Evolutionary conservation across 192 early-diverging fungal species (phyloP).

Genomic region (Gaertneriomyces sp.): DNA sequence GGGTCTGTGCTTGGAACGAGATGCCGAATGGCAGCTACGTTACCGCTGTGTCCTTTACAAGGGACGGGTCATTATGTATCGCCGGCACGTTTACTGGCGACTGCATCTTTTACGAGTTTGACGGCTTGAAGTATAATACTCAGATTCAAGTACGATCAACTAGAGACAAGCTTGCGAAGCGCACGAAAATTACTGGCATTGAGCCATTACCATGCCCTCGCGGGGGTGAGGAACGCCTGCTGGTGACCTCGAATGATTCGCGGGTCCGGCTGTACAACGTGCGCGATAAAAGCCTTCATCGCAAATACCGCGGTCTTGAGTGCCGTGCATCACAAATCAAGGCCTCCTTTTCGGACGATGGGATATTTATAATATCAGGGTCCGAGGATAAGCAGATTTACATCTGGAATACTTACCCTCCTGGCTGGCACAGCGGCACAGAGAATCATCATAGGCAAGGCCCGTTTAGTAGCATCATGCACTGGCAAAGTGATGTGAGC

Average conservation of each 20-base stretch:
- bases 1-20: constrained; percentile 75
- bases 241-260: constrained; percentile 81
- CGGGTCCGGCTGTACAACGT: constrained; percentile 75
- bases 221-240: constrained; percentile 56
- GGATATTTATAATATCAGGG: constrained; percentile 74
- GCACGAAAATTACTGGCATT: constrained; percentile 81
- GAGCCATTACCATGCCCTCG: constrained; percentile 49
- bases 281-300: constrained; percentile 67
- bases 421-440: background rate
- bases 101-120: constrained; percentile 79
- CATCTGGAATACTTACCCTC: constrained; percentile 53
- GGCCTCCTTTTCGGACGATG: constrained; percentile 75
- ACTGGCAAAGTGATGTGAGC: constrained; percentile 28
- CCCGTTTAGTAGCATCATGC: constrained; percentile 22
- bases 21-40: constrained; percentile 65
- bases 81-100: constrained; percentile 74
- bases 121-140: constrained; percentile 75
- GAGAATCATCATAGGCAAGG: constrained; percentile 10
- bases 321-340: constrained; percentile 67
- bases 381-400: constrained; percentile 76
- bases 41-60: constrained; percentile 75
- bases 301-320: constrained; percentile 78
- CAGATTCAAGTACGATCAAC: constrained; percentile 70
- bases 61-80: constrained; percentile 65
- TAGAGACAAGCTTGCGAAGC: constrained; percentile 55